Evolutionary conservation across 192 early-diverging fungal species (phyloP), one percentile per base, ranked within the genome.

Genomic region (Phlyctochytrium planicorne): DNA sequence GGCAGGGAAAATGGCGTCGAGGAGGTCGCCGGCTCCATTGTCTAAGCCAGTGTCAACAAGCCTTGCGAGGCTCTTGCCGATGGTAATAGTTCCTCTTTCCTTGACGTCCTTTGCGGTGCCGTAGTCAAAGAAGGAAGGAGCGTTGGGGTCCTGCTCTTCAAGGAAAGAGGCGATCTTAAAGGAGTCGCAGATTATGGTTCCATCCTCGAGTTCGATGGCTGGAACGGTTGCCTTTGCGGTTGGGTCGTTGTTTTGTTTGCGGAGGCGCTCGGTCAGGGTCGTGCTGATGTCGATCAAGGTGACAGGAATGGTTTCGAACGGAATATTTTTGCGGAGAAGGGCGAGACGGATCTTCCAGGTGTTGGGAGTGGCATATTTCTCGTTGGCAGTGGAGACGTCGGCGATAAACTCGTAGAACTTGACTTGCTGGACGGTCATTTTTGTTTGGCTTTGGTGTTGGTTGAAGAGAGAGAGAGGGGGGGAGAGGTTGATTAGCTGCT

Each of bases 121-220:
- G 31, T 23, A 40, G 20, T 47, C 55, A 47, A 75, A 75, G 16
- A 75, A 59, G 3, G 69, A 73, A 17, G 74, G 74, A 4, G 25
- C 35, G 62, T 75, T 65, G 87, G 87, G 87, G 56, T 79, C 86
- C 12, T 66, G 75, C 29, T 71, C 73, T 10, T 89, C 87, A 3
- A 89, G 73, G 56, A 83, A 88, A 27, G 79, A 64, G 2, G 84
- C 82, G 65, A 89, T 89, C 0, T 73, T 65, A 62, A 78, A 79
- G 4, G 84, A 85, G 34, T 85, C 87, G 35, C 52, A 67, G 59
- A 75, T 52, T 3, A 75, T 14, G 12, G 62, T 30, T 2, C 69
- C 69, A 59, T 71, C 64, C 2, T 24, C 29, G 52, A 75, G 62
- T 53, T 72, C 69, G 16, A 75, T 34, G 2, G 74, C 69, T 16